Evolutionary conservation across 1,139 yeast genomes (phyloP).

Genomic region (Suhomyces bribrorum): DNA sequence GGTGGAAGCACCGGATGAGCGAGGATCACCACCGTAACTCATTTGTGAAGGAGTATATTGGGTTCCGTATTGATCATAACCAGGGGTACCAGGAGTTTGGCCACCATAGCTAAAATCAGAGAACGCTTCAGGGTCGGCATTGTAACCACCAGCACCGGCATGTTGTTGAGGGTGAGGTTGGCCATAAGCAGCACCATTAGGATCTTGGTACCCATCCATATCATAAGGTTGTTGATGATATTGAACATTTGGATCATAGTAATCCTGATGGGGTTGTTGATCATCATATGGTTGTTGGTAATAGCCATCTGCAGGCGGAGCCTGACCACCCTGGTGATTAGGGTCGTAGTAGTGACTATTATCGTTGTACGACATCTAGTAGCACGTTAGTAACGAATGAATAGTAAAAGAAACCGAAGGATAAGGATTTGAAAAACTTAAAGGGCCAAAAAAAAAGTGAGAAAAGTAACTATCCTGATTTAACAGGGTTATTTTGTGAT

Average conservation of each 20-base stretch:
- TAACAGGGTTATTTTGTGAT: constrained; percentile 8
- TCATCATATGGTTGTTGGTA: constrained; percentile 49
- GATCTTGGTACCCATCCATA: constrained; percentile 50
- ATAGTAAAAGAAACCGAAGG: constrained; percentile 8
- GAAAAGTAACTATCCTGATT: constrained; percentile 12
- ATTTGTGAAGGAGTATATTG: constrained; percentile 81
- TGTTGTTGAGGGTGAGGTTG: constrained; percentile 32
- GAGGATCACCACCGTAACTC: constrained; percentile 73
- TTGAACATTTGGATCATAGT: constrained; percentile 52
- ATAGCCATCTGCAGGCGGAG: constrained; percentile 41
- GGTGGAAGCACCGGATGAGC: constrained; percentile 93
- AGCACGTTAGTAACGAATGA: constrained; percentile 14
- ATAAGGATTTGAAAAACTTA: constrained; percentile 4
- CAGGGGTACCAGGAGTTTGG: constrained; percentile 67
- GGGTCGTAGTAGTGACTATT: constrained; percentile 52
- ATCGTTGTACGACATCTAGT: constrained; percentile 53
- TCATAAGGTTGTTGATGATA: constrained; percentile 55
- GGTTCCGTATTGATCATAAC: constrained; percentile 76
- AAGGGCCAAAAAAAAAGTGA: constrained; percentile 8
- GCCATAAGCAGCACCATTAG: constrained; percentile 23
- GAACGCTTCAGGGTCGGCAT: constrained; percentile 71
- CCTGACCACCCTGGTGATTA: constrained; percentile 39
- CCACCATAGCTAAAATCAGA: constrained; percentile 71
- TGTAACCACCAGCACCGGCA: constrained; percentile 46
- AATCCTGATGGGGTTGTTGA: constrained; percentile 30